These are phyloP conservation scores for Blastobotrys petasosporus DNA, from an alignment of 1,139 yeast genomes.

Conservation along the genomic window DNA sequence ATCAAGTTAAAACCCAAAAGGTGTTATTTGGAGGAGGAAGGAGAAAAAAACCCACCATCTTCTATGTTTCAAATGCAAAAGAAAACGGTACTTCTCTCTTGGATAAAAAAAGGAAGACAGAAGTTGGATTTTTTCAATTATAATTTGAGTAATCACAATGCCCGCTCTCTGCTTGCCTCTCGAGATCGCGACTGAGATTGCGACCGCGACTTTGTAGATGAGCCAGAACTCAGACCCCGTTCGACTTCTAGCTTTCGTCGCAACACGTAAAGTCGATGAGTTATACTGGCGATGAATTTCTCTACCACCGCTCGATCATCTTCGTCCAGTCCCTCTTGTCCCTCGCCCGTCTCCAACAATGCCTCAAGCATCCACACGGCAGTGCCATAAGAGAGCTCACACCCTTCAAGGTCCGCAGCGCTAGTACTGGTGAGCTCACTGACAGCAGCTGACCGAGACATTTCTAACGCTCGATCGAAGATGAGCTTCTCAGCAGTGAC, in stretches of 20 bases:
- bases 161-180: no score
- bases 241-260: slow-evolving; percentile 22
- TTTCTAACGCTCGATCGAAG: slow-evolving; percentile 88
- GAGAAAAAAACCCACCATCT: no score
- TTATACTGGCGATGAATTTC: slow-evolving; percentile 41
- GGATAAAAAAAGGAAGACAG: no score
- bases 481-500: slow-evolving; percentile 76
- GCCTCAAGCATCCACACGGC: slow-evolving; percentile 96
- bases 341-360: slow-evolving; percentile 45
- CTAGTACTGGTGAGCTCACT: slow-evolving; percentile 60
- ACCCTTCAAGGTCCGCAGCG: slow-evolving; percentile 60
- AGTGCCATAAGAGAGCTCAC: slow-evolving; percentile 85
- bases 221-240: neutral
- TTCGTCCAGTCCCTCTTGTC: slow-evolving; percentile 45
- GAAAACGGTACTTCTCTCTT: no score
- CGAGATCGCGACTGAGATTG: no score
- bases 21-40: no score
- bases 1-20: no score
- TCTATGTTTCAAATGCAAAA: no score
- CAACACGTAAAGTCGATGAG: slow-evolving; percentile 29
- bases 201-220: no score
- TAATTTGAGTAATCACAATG: no score
- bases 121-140: no score
- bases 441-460: slow-evolving; percentile 85
- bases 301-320: slow-evolving; percentile 73